These are phyloP conservation scores for Nothophaeocryptopus gaeumannii DNA, from an alignment of 2,329 filamentous ascomycete species.

Conservation along the genomic window DNA sequence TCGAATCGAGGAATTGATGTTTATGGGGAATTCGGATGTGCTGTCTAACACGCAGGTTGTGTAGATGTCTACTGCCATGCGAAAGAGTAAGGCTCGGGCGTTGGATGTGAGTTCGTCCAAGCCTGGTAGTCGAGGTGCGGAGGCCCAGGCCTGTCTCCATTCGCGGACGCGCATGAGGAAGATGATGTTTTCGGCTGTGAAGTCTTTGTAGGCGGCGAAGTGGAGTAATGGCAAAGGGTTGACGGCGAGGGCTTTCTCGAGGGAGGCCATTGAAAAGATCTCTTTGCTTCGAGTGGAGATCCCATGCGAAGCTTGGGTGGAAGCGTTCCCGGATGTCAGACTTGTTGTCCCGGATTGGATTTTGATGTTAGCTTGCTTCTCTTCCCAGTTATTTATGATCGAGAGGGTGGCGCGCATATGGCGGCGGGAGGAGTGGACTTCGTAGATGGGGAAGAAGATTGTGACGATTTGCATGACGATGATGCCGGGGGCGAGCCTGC, in stretches of 20 bases:
- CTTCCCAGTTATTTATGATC: constrained; percentile 26
- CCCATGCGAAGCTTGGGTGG: constrained; percentile 5
- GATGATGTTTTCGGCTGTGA: constrained; percentile 69
- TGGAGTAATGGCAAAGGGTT: constrained; percentile 61
- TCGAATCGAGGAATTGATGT: constrained; percentile 59
- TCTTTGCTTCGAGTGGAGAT: constrained; percentile 17
- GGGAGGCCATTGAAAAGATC: constrained; percentile 58
- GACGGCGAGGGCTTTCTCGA: constrained; percentile 59
- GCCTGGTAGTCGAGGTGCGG: constrained; percentile 13
- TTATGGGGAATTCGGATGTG: constrained; percentile 65
- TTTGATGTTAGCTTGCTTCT: constrained; percentile 4
- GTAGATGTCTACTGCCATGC: constrained; percentile 60
- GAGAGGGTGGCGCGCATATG: constrained; percentile 35
- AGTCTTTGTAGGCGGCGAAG: constrained; percentile 64
- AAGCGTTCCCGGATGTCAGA: background rate
- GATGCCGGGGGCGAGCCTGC: constrained; percentile 58
- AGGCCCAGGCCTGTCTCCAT: constrained; percentile 34
- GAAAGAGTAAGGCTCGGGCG: constrained; percentile 45
- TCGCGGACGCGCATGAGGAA: constrained; percentile 59
- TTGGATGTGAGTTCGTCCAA: constrained; percentile 10
- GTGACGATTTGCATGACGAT: constrained; percentile 62
- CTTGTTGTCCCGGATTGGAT: constrained; percentile 17
- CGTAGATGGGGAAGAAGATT: constrained; percentile 61
- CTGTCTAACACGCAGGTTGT: constrained; percentile 58
- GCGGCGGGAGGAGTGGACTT: constrained; percentile 47